These are phyloP conservation scores for Eimeria acervulina DNA, from an alignment of 169 alveolate genomes.

Conservation along the genomic window DNA sequence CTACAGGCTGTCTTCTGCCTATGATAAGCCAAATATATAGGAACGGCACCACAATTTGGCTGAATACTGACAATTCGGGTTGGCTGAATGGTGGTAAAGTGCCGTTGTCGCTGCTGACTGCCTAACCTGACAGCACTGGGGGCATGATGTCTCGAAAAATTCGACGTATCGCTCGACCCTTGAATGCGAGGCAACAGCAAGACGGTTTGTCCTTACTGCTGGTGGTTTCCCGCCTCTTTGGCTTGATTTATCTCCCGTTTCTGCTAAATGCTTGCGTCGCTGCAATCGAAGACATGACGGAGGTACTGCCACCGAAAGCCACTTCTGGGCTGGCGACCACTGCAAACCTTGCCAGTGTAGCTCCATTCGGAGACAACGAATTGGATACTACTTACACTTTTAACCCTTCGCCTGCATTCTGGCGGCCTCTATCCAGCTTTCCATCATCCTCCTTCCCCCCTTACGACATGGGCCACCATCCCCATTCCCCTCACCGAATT, in stretches of 20 bases:
- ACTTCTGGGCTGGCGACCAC: neutral
- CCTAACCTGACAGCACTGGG: neutral
- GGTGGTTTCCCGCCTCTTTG: neutral
- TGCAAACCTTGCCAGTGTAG: neutral
- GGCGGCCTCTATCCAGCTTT: conserved; percentile 51
- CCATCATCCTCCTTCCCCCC: conserved; percentile 57
- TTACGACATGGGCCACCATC: conserved; percentile 63
- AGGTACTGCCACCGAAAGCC: neutral
- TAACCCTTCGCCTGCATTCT: conserved; percentile 61
- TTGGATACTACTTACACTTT: neutral
- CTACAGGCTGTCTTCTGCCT: neutral
- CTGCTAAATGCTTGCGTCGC: neutral
- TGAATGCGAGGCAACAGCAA: neutral
- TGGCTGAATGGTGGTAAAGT: conserved; percentile 24
- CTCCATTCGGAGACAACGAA: neutral
- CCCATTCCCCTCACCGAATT: conserved; percentile 30
- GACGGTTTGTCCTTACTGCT: neutral
- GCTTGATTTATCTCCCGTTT: neutral
- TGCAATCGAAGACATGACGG: neutral
- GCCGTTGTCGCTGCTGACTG: neutral
- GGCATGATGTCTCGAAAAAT: conserved; percentile 4
- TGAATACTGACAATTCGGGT: neutral
- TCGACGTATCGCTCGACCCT: neutral
- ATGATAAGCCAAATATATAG: neutral
- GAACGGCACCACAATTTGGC: neutral